Evolutionary conservation across 2,329 filamentous ascomycete species (phyloP).

Genomic region (Diaporthe citriasiana): DNA sequence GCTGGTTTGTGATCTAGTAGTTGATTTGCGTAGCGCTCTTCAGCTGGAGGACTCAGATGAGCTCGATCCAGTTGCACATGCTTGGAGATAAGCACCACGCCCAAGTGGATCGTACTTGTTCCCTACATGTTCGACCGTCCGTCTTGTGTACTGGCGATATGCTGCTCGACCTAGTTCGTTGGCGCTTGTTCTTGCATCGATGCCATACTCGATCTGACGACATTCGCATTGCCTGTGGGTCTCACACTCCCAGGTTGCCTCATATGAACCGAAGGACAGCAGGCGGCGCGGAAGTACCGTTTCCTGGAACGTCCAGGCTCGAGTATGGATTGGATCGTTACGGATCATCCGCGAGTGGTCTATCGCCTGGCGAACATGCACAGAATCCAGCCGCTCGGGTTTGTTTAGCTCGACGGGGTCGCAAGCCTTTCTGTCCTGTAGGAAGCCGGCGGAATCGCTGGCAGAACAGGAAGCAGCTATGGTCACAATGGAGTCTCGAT

Average conservation of each 20-base stretch:
- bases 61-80: neutral
- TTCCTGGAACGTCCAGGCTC: slow-evolving; percentile 3
- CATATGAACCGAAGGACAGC: neutral
- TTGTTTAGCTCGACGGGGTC: neutral
- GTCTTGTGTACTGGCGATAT: neutral
- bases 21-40: neutral
- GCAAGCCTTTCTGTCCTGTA: neutral
- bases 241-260: neutral
- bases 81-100: neutral
- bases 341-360: neutral
- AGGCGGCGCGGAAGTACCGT: neutral
- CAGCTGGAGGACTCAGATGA: neutral
- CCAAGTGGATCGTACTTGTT: neutral
- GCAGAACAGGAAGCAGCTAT: neutral
- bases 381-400: neutral
- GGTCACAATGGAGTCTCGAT: neutral
- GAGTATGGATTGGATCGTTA: neutral
- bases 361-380: neutral
- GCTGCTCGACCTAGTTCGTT: neutral
- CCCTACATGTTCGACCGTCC: neutral
- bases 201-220: neutral
- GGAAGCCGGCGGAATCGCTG: neutral
- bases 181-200: neutral
- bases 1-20: neutral
- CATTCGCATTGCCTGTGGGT: neutral